Conservation (phyloP, 129 eudicot genomes). For the Deinandra increscens region DNA sequence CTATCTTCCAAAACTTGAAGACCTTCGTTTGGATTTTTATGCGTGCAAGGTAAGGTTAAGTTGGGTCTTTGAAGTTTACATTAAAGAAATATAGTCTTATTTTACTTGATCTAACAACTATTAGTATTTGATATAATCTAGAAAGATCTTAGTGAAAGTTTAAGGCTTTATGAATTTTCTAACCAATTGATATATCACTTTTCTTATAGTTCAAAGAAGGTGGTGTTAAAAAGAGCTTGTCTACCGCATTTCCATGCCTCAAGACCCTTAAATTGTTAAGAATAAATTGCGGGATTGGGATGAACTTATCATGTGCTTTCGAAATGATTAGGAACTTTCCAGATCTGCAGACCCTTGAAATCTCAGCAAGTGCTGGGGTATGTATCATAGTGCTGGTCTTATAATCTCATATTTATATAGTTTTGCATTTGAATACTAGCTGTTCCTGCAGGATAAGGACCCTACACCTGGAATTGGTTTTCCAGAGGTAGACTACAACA, state of each 20-base stretch:
- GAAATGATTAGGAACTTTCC: conserved; percentile 8
- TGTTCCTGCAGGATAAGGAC: not conserved
- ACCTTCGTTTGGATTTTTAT: not conserved
- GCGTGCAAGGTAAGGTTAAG: too few species aligned
- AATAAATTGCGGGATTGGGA: not conserved
- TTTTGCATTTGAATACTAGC: not conserved
- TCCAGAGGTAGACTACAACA: not conserved
- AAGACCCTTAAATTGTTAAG: not conserved
- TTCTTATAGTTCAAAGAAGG: conserved; percentile 1
- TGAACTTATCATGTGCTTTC: not conserved
- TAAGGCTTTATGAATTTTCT: too few species aligned
- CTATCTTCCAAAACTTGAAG: not conserved
- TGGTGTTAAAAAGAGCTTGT: not conserved
- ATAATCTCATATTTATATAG: not conserved
- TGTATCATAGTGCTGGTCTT: not conserved
- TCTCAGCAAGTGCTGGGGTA: not conserved
- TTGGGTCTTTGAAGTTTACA: too few species aligned
- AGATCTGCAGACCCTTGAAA: conserved; percentile 19
- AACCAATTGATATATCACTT: not conserved
- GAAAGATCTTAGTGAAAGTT: too few species aligned
- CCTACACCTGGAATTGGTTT: not conserved
- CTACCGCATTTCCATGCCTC: not conserved
- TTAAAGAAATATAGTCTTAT: too few species aligned
- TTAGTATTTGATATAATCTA: too few species aligned
- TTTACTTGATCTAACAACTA: too few species aligned